Conservation (phyloP, 179 eudicot genomes). For the Sideroxylon spinosum region DNA sequence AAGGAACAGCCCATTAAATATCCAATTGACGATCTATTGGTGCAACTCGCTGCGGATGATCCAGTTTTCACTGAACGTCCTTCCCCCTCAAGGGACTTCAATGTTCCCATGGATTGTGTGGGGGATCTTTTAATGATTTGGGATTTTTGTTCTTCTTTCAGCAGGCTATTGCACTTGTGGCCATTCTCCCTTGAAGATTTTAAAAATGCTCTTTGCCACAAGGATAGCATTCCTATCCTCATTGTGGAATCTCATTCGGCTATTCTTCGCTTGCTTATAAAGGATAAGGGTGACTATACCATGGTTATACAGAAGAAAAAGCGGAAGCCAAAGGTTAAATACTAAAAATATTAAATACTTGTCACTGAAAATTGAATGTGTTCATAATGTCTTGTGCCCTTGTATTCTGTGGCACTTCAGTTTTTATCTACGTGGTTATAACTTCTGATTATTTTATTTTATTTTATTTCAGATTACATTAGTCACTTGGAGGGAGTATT, state of each 20-base stretch:
- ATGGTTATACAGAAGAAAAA: slow-evolving; percentile 43
- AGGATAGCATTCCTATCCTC: slow-evolving; percentile 69
- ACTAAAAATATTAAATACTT: slow-evolving; percentile 6
- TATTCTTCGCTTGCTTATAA: slow-evolving; percentile 72
- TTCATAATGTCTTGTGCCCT: neutral
- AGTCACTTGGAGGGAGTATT: slow-evolving; percentile 76
- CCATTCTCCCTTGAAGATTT: slow-evolving; percentile 89
- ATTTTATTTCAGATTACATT: slow-evolving; percentile 59
- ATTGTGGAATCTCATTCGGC: slow-evolving; percentile 77
- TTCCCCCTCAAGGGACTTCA: slow-evolving; percentile 65
- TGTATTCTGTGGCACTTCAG: neutral
- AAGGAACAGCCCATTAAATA: slow-evolving; percentile 50
- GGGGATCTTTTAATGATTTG: slow-evolving; percentile 90
- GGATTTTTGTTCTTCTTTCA: slow-evolving; percentile 86
- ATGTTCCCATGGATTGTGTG: slow-evolving; percentile 72
- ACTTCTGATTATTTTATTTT: slow-evolving; percentile 13
- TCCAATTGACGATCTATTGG: slow-evolving; percentile 87
- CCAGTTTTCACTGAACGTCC: slow-evolving; percentile 69
- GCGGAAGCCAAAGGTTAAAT: slow-evolving; percentile 71
- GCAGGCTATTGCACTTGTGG: slow-evolving; percentile 67
- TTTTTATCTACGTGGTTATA: slow-evolving; percentile 8
- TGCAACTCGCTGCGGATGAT: slow-evolving; percentile 71
- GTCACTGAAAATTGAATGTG: neutral
- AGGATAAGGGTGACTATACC: slow-evolving; percentile 62
- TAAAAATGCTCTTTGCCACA: slow-evolving; percentile 74